Conservation (phyloP, 2,329 filamentous ascomycete genomes). For the Dissoconium aciculare region DNA sequence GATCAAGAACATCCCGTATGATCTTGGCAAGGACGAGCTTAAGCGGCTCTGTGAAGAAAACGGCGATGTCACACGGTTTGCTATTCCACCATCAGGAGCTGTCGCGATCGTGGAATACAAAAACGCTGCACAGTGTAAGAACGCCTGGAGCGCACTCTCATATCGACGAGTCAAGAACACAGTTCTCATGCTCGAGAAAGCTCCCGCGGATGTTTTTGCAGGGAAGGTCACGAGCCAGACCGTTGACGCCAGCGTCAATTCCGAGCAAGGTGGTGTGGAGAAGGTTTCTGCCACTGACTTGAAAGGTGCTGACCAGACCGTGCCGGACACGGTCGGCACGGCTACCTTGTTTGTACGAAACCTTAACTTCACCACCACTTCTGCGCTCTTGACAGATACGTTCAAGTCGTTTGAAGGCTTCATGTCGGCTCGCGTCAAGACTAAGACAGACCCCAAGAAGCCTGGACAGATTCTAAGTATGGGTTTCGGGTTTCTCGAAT, state of each 20-base stretch:
- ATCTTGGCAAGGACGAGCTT: slow-evolving; percentile 64
- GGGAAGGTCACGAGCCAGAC: slow-evolving; percentile 21
- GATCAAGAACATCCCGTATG: slow-evolving; percentile 87
- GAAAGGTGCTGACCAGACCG: slow-evolving; percentile 42
- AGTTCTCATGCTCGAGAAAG: slow-evolving; percentile 85
- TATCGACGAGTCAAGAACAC: slow-evolving; percentile 87
- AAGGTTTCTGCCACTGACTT: slow-evolving; percentile 57
- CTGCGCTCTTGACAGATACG: slow-evolving; percentile 54
- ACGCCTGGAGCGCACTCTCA: slow-evolving; percentile 70
- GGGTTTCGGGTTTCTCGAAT: slow-evolving; percentile 94
- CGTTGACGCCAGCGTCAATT: slow-evolving; percentile 4
- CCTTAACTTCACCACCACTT: slow-evolving; percentile 80
- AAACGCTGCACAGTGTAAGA: slow-evolving; percentile 61
- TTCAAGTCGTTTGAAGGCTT: slow-evolving; percentile 80
- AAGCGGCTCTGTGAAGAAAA: slow-evolving; percentile 71
- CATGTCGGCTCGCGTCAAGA: slow-evolving; percentile 78
- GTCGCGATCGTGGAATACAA: slow-evolving; percentile 87
- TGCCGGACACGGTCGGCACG: slow-evolving; percentile 42
- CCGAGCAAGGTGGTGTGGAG: slow-evolving; percentile 20
- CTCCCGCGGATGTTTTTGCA: slow-evolving; percentile 65
- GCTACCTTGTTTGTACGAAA: slow-evolving; percentile 80
- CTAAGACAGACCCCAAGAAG: slow-evolving; percentile 82
- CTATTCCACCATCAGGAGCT: slow-evolving; percentile 86
- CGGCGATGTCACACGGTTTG: slow-evolving; percentile 62
- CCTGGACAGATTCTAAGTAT: slow-evolving; percentile 80